Conservation (phyloP, 768 basidiomycete species). For the Amanita pallidorosea region DNA sequence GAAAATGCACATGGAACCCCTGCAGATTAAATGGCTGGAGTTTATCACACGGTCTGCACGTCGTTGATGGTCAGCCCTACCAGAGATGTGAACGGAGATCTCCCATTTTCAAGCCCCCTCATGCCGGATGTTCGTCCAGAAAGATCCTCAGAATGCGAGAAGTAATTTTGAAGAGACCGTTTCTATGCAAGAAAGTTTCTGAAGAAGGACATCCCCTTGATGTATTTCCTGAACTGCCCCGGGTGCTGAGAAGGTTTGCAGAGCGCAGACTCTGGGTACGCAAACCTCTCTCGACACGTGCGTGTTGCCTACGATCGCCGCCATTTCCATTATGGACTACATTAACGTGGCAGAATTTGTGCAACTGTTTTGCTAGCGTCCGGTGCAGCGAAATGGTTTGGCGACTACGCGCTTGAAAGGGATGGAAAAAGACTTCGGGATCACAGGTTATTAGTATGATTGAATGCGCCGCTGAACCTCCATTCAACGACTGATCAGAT, state of each 20-base stretch:
- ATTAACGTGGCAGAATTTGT: constrained; percentile 35
- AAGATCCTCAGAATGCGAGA: neutral
- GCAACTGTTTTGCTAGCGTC: neutral
- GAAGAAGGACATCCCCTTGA: neutral
- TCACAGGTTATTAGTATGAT: constrained; percentile 24
- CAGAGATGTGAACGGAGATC: too few relatives aligned
- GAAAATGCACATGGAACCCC: too few relatives aligned
- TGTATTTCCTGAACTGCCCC: neutral
- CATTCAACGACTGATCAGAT: neutral
- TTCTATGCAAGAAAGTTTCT: neutral
- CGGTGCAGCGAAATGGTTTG: constrained; percentile 33
- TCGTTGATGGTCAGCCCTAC: too few relatives aligned
- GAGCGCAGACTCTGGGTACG: constrained; percentile 39
- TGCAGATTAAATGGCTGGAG: too few relatives aligned
- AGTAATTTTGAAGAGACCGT: neutral
- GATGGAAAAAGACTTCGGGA: constrained; percentile 34
- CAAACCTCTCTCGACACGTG: constrained; percentile 37
- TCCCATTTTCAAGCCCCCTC: too few relatives aligned
- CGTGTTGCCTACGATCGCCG: constrained; percentile 43
- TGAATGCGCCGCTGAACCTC: constrained; percentile 9
- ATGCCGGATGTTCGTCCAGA: neutral
- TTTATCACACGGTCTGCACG: too few relatives aligned
- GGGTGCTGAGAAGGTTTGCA: constrained; percentile 23
- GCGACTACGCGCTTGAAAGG: constrained; percentile 40
- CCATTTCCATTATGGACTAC: constrained; percentile 59